These are phyloP conservation scores for Ceratocystis smalleyi DNA, from an alignment of 2,329 filamentous ascomycete species.

Conservation along the genomic window DNA sequence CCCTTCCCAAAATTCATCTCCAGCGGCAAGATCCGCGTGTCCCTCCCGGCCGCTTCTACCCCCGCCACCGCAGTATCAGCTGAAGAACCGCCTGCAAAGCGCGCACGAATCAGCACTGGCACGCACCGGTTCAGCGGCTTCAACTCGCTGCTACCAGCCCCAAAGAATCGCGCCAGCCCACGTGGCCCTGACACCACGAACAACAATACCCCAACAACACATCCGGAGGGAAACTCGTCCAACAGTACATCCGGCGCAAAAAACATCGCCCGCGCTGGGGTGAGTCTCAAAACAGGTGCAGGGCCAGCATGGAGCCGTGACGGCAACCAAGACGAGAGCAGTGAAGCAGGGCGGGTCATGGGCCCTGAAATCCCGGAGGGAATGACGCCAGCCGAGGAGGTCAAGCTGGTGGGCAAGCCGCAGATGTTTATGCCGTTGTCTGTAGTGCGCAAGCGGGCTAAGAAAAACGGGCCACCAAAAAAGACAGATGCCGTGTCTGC, in stretches of 20 bases:
- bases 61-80: conserved; percentile 23
- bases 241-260: background rate
- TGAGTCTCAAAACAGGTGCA: conserved; percentile 70
- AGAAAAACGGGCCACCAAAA: conserved; percentile 42
- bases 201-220: background rate
- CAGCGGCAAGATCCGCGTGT: conserved; percentile 71
- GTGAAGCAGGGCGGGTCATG: conserved; percentile 20
- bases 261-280: conserved; percentile 23
- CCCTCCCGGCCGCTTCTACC: conserved; percentile 42
- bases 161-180: conserved; percentile 42
- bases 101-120: conserved; percentile 44
- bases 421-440: conserved; percentile 83
- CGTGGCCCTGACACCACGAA: conserved; percentile 19
- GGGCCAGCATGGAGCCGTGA: conserved; percentile 66
- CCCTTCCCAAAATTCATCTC: conserved; percentile 68
- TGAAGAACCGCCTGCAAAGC: conserved; percentile 49
- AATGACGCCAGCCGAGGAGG: conserved; percentile 44
- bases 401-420: conserved; percentile 60
- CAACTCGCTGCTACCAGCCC: conserved; percentile 72
- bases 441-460: conserved; percentile 58
- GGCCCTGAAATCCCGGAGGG: conserved; percentile 37
- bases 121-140: conserved; percentile 61
- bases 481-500: conserved; percentile 7
- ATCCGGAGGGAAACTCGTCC: conserved; percentile 16
- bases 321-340: conserved; percentile 19